Percentiles rank a stretch among this genome's conserved stretches.
Evolutionary conservation across 2,329 filamentous ascomycete species (phyloP).

Genomic region (Ploettnerulaceae sp.): DNA sequence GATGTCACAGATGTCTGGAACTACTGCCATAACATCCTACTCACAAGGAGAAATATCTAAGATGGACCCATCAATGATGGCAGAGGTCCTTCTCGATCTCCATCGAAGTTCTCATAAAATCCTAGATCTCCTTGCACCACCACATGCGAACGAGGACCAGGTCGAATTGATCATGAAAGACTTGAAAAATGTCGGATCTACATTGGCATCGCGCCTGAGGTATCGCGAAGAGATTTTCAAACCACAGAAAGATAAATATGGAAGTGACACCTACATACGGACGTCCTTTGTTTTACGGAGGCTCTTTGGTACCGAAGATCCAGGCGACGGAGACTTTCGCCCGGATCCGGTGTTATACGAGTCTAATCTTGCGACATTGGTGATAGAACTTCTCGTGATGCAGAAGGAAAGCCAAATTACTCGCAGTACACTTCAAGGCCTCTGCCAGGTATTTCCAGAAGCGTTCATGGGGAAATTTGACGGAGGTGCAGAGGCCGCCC

Average conservation of each 20-base stretch:
- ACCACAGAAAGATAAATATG: conserved; percentile 15
- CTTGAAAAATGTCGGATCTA: conserved; percentile 24
- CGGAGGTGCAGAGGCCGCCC: conserved; percentile 27
- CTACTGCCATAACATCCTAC: conserved; percentile 22
- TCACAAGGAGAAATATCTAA: conserved; percentile 27
- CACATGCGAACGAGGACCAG: conserved; percentile 24
- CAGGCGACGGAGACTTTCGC: conserved; percentile 29
- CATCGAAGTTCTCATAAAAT: conserved; percentile 34
- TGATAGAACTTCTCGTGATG: conserved; percentile 35
- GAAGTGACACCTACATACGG: conserved; percentile 35
- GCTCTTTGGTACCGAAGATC: conserved; percentile 30
- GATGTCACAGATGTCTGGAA: conserved; percentile 26
- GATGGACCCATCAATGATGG: conserved; percentile 35
- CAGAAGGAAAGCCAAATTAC: conserved; percentile 18
- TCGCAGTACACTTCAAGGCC: conserved; percentile 22
- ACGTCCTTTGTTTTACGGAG: conserved; percentile 29
- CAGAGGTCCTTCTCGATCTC: conserved; percentile 38
- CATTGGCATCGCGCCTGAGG: conserved; percentile 14
- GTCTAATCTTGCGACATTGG: conserved; percentile 40
- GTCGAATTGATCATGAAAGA: conserved; percentile 32
- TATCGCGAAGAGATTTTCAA: conserved; percentile 20
- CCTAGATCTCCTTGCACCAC: conserved; percentile 36
- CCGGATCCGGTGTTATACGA: conserved; percentile 38
- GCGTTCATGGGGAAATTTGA: conserved; percentile 35
- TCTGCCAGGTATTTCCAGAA: conserved; percentile 34